Conservation (phyloP, 345 rosid species). For the Populus euphratica region DNA sequence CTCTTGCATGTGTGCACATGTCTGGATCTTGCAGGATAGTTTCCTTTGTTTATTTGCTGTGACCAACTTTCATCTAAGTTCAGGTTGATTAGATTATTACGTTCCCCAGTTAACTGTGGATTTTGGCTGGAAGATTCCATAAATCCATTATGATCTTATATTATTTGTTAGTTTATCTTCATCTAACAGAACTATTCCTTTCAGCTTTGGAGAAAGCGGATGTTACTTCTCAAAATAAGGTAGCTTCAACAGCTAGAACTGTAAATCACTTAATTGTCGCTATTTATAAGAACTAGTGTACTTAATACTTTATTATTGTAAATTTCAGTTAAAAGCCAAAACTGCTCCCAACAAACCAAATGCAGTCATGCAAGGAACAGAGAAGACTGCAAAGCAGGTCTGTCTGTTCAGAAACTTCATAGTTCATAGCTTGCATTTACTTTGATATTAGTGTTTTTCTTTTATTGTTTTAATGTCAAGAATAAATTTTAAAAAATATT, state of each 20-base stretch:
- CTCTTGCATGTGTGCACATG: too few relatives aligned
- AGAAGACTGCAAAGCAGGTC: slow-evolving; percentile 49
- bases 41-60: neutral
- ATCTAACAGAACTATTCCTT: slow-evolving; percentile 11
- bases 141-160: neutral
- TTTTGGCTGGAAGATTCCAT: neutral
- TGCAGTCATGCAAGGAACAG: slow-evolving; percentile 36
- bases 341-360: slow-evolving; percentile 48
- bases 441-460: neutral
- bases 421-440: slow-evolving; percentile 35
- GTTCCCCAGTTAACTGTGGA: neutral
- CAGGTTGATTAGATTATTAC: neutral
- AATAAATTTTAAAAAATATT: too few relatives aligned
- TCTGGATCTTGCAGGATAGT: too few relatives aligned
- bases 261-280: slow-evolving; percentile 10
- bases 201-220: slow-evolving; percentile 27
- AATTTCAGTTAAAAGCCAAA: slow-evolving; percentile 43
- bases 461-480: too few relatives aligned
- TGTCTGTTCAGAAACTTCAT: slow-evolving; percentile 33
- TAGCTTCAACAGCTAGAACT: slow-evolving; percentile 21
- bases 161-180: neutral
- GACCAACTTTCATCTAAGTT: neutral
- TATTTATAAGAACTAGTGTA: neutral
- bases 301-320: slow-evolving; percentile 7
- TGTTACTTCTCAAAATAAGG: slow-evolving; percentile 24